Evolutionary conservation across 148 eudicot genomes (phyloP), one percentile per base, ranked within the genome.

Genomic region (Simmondsia chinensis): DNA sequence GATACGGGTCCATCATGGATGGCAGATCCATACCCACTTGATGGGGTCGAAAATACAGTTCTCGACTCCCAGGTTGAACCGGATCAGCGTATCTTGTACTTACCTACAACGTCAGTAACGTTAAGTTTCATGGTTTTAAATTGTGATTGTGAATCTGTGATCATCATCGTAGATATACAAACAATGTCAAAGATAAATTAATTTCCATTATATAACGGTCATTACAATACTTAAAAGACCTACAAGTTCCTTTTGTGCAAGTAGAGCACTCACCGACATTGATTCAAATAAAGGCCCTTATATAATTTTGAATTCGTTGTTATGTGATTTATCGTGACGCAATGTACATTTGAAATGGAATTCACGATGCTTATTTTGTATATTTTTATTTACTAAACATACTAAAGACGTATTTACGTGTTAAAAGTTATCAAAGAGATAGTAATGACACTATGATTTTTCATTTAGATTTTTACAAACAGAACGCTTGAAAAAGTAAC

Each of bases 51-150:
- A 48, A 37, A 13, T 13, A 17, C 29, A 69, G 39, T 11, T 66
- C 47, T 32, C 24, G 23, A 59, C 46, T 42, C 11, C 46, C 39
- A 48, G 61, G 35, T 18, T 46, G 41, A 21, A 20, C 53, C 42
- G 43, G 32, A 1, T 49, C 53, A 12, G 40, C 5, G 44, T 25
- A 25, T 16, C 40, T 51, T 33, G 41, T 38, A 33, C 27, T 22
- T 19, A 39, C 55, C 77, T 66, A 57, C 22, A 46, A 26, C 25
- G 15, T 14, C 17, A 31, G n/a, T 16, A 6, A 10, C 24, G 0
- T 1, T 20, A 40, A 21, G 10, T 22, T 2, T 7, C 9, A 9
- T 16, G 11, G 15, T 5, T 17, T 5, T 24, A 27, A 15, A 27
- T 3, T 14, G 5, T 4, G 2, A 20, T 20, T 6, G 13, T 42